A percentile compares a stretch with the other conserved stretches of the same genome.
Evolutionary conservation across 2,329 filamentous ascomycete genomes (phyloP).

Genomic region (Colletotrichum lentis): DNA sequence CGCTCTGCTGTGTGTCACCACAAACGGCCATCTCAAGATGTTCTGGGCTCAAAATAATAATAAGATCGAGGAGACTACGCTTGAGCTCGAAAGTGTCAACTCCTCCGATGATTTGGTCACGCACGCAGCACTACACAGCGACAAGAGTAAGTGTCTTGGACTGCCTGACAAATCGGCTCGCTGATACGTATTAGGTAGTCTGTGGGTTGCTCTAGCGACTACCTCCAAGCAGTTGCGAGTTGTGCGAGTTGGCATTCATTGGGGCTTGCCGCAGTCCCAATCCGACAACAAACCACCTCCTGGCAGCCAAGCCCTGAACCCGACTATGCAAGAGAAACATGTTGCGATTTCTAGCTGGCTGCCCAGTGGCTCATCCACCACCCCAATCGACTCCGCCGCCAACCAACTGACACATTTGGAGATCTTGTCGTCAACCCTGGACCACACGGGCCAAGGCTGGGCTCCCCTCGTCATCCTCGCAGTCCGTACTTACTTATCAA

Average conservation of each 20-base stretch:
- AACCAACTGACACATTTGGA: slow-evolving; percentile 77
- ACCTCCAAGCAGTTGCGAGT: slow-evolving; percentile 76
- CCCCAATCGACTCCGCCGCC: slow-evolving; percentile 60
- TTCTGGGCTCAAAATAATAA: slow-evolving; percentile 79
- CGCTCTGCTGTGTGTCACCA: slow-evolving; percentile 79
- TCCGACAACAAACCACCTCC: slow-evolving; percentile 63
- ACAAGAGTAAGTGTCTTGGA: slow-evolving; percentile 66
- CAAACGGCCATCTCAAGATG: slow-evolving; percentile 76
- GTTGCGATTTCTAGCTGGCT: slow-evolving; percentile 67
- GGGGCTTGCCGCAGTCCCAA: slow-evolving; percentile 66
- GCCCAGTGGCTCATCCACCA: slow-evolving; percentile 55
- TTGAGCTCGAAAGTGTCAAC: slow-evolving; percentile 78
- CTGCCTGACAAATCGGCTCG: slow-evolving; percentile 14
- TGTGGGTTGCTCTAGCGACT: slow-evolving; percentile 65
- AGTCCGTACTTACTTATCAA: slow-evolving; percentile 71
- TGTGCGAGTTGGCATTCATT: slow-evolving; percentile 76
- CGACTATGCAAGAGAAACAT: slow-evolving; percentile 63
- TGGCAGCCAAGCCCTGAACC: slow-evolving; percentile 57
- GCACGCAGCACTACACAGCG: slow-evolving; percentile 78
- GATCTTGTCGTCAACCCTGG: slow-evolving; percentile 72
- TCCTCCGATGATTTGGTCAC: slow-evolving; percentile 80
- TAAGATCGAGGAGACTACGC: slow-evolving; percentile 73
- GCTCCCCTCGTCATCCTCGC: slow-evolving; percentile 72
- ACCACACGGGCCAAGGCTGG: slow-evolving; percentile 64
- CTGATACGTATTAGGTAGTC: slow-evolving; percentile 33